Percentiles rank a stretch among this genome's conserved stretches.
These are phyloP conservation scores for Eucalyptus albens DNA, from an alignment of 345 rosid species.

Conservation along the genomic window DNA sequence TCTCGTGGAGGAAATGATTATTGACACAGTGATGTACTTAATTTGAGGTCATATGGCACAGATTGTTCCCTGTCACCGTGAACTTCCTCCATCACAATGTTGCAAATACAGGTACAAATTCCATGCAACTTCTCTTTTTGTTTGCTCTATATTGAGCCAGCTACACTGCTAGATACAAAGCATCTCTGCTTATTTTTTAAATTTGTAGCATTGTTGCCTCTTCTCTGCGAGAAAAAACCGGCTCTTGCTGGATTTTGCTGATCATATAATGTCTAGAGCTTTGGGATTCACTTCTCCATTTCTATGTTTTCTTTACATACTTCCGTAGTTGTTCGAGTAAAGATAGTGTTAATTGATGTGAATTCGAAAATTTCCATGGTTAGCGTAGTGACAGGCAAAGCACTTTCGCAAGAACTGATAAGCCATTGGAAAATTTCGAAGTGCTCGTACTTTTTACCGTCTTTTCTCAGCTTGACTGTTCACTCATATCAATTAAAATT, in stretches of 20 bases:
- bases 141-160: background rate
- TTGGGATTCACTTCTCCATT: fast-evolving
- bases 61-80: background rate
- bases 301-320: too few species aligned
- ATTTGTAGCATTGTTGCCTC: too few species aligned
- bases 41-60: background rate
- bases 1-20: background rate
- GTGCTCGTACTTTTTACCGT: background rate
- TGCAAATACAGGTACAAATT: background rate
- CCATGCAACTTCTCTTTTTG: background rate
- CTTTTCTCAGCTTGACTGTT: too few species aligned
- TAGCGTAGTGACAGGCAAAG: background rate
- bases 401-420: background rate
- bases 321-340: too few species aligned
- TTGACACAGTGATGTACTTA: background rate
- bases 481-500: too few species aligned
- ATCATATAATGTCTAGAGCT: background rate
- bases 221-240: too few species aligned
- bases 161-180: background rate
- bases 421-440: fast-evolving
- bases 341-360: too few species aligned
- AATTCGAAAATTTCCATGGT: background rate
- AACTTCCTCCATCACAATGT: background rate
- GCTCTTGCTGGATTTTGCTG: background rate
- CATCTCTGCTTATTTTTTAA: too few species aligned